Percentiles rank a stretch among this genome's conserved stretches.
phyloP scores from a whole-genome alignment of 495 filamentous ascomycete species.

The Xanthoparmelia taractica region DNA sequence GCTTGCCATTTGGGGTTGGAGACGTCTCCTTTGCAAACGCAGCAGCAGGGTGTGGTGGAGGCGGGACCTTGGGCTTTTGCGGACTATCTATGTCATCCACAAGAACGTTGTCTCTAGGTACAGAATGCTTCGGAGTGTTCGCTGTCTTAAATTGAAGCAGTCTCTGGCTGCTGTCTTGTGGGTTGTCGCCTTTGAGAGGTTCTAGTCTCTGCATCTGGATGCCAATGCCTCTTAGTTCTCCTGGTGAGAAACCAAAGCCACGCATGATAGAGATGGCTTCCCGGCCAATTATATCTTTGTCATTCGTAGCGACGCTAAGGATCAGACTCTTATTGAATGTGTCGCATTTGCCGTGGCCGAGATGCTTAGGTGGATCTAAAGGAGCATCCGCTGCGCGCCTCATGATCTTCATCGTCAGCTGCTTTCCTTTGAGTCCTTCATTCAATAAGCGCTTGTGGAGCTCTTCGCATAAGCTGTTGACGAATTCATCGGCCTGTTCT shows the following conservation, averaged over 20 bases:
- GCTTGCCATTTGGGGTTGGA: slow-evolving; percentile 44
- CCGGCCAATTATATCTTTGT: slow-evolving; percentile 58
- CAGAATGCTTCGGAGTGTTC: slow-evolving; percentile 26
- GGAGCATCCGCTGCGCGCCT: slow-evolving; percentile 76
- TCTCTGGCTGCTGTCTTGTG: slow-evolving; percentile 53
- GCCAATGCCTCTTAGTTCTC: slow-evolving; percentile 82
- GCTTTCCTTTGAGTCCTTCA: slow-evolving; percentile 75
- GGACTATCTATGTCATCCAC: slow-evolving; percentile 56
- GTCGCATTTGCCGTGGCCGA: slow-evolving; percentile 94
- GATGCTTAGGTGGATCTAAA: slow-evolving; percentile 84
- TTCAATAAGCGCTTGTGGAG: slow-evolving; percentile 70
- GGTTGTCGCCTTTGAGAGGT: slow-evolving; percentile 49
- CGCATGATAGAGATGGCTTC: slow-evolving; percentile 77
- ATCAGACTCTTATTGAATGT: slow-evolving; percentile 77
- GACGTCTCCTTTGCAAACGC: slow-evolving; percentile 42
- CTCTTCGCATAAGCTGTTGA: slow-evolving; percentile 73
- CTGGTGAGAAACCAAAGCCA: slow-evolving; percentile 76
- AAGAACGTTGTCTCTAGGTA: slow-evolving; percentile 40
- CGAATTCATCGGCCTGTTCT: slow-evolving; percentile 82
- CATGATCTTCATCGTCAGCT: slow-evolving; percentile 92
- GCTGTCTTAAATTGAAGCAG: slow-evolving; percentile 49
- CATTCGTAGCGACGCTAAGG: slow-evolving; percentile 76
- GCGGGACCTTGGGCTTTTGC: slow-evolving; percentile 45
- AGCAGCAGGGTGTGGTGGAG: slow-evolving; percentile 44
- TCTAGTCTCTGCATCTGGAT: slow-evolving; percentile 90